Evolutionary conservation across 345 rosid genomes (phyloP), one percentile per base, ranked within the genome.

Genomic region (Clausena lansium): DNA sequence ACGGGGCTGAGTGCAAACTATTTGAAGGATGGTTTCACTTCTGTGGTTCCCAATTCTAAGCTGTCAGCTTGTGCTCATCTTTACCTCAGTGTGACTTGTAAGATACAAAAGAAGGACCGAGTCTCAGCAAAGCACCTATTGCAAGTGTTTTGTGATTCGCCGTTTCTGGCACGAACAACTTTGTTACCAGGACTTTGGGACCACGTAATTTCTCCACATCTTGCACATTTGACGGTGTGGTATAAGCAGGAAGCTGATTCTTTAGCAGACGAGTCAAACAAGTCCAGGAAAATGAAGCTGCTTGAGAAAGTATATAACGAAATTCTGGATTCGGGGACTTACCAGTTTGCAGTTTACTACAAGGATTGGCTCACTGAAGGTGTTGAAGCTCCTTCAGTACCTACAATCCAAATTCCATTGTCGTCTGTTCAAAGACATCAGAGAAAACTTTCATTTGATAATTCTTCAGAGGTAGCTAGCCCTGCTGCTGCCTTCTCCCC

Each of bases 301-400:
- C 91, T 91, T 30, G 85, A 89, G 65, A 88, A 87, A 84, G 85
- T 82, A 65, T 89, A 86, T 32, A 81, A 86, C 78, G 91, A 88
- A 79, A 83, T 77, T 76, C 73, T 91, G 79, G 91, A 91, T 81
- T 87, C 89, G 5, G 88, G 89, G 30, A 91, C 95, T 73, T 77
- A 59, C 45, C 90, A 85, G 71, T 82, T 89, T 76, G 90, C 93
- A 74, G 78, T 67, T 75, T 91, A 91, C 85, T 91, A 89, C 89
- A 88, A 82, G 87, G 89, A 87, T 63, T 89, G 95, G 95, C 89
- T 91, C 59, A 78, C 86, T 7, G 92, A 82, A 65, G 89, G 89
- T 9, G 54, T 85, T 39, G 90, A 88, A 81, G 86, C 81, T 80
- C 90, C 95, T 38, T 35, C 88, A 5, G 33, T 89, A 73, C 95